Evolutionary conservation across 2,329 filamentous ascomycete species (phyloP).

Genomic region (Monosporascus sp.): DNA sequence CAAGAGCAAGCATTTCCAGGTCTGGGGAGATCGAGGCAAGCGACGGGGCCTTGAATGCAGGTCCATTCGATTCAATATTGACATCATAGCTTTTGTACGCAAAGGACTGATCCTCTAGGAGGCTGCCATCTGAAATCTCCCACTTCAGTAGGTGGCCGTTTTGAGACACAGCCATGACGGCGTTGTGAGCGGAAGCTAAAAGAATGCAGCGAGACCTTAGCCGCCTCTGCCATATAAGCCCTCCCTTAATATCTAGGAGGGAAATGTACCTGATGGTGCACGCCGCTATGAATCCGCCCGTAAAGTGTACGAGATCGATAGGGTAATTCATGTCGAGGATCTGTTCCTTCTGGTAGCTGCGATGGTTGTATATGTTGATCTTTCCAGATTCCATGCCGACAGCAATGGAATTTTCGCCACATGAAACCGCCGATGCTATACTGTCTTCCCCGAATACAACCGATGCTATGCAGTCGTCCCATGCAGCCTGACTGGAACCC

Average conservation of each 20-base stretch:
- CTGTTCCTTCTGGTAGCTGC: background rate
- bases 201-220: background rate
- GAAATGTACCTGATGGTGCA: background rate
- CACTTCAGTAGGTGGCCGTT: constrained; percentile 11
- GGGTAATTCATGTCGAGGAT: background rate
- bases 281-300: background rate
- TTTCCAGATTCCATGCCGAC: background rate
- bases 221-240: background rate
- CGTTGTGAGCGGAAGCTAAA: background rate
- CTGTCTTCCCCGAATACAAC: no score
- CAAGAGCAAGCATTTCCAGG: constrained; percentile 14
- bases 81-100: constrained; percentile 4
- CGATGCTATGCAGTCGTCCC: constrained; percentile 21
- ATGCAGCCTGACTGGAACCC: constrained; percentile 6
- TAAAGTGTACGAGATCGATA: background rate
- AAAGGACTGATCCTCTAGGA: constrained; percentile 10
- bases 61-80: background rate
- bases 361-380: background rate
- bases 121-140: constrained; percentile 8
- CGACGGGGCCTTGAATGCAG: constrained; percentile 4
- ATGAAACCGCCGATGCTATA: no score
- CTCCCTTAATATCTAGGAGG: background rate
- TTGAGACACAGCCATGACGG: constrained; percentile 2
- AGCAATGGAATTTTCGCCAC: background rate
- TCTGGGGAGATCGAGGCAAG: constrained; percentile 13